phyloP scores from a whole-genome alignment of 805 yeast species.

The Metschnikowia lachancei region DNA sequence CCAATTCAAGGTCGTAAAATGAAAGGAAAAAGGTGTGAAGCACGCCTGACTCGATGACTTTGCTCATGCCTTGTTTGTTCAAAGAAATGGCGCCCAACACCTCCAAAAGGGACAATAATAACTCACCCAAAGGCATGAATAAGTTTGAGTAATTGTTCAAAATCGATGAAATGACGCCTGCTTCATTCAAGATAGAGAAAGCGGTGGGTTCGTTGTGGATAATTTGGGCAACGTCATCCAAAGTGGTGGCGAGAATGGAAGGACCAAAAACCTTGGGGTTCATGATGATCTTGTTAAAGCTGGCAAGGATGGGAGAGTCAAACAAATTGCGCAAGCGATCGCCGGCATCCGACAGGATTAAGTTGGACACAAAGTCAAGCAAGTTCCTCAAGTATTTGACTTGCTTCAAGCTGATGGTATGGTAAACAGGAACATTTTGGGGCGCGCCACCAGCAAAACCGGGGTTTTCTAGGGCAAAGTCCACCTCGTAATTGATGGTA shows the following conservation, averaged over 20 bases:
- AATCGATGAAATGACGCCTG: conserved; percentile 65
- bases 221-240: conserved; percentile 65
- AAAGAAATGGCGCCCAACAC: conserved; percentile 80
- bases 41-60: conserved; percentile 45
- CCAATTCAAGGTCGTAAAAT: conserved; percentile 47
- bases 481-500: conserved; percentile 60
- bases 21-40: conserved; percentile 46
- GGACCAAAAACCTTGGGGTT: conserved; percentile 67
- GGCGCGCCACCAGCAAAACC: conserved; percentile 58
- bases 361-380: conserved; percentile 58
- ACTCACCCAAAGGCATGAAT: conserved; percentile 55
- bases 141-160: conserved; percentile 55
- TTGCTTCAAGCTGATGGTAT: conserved; percentile 57
- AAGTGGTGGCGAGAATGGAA: conserved; percentile 54
- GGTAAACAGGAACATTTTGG: conserved; percentile 46
- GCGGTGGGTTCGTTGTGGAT: conserved; percentile 92
- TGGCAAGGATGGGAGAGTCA: conserved; percentile 72
- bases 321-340: conserved; percentile 81
- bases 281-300: conserved; percentile 56
- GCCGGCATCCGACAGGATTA: conserved; percentile 73
- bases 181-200: conserved; percentile 73
- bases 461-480: conserved; percentile 60
- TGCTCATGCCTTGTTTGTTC: conserved; percentile 65
- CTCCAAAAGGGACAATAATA: conserved; percentile 57
- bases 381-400: conserved; percentile 48